Base-by-base conservation (phyloP, 1,139 yeast genomes). In the Hyphopichia pseudoburtonii region DNA sequence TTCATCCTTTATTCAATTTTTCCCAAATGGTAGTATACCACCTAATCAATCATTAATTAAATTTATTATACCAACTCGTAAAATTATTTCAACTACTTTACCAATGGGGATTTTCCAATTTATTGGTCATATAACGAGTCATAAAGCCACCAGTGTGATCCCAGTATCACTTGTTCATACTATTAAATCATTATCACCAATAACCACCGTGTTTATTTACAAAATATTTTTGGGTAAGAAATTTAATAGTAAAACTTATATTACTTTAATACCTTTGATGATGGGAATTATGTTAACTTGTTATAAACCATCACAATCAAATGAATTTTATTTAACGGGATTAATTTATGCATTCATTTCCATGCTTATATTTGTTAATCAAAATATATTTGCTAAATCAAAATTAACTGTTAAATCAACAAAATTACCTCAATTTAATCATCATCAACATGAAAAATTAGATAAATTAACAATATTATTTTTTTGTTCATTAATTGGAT, bases 61-160 rank as follows among this genome's bases (percentile, higher is more conserved):
- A 48, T 66, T 79, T 55, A 42, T 78, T 28, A 73, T 66, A 10
- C 86, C 94, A 8, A 70, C 80, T 3, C 43, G 51, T 30, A 71
- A 76, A 36, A 70, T 86, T 28, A 56, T 88, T 16, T 56, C 68
- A 38, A 80, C 92, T 24, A 86, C 95, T 0, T 75, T 87, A 21
- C 97, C 97, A 17, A 86, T 90, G 96, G 97, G 97, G 3, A 66
- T 82, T 41, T 90, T 90, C 62, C 97, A 90, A 64, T 85, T 90
- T 45, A 68, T 82, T 22, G 97, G 97, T 15, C 97, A 90, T 60
- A 78, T 89, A 42, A 79, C 95, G 10, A 80, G 95, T 5, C 96
- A 89, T 57, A 85, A 86, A 59, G 92, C 97, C 17, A 88, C 96
- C 2, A 77, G 89, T 3, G 62, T 84, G 43, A 86, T 90, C 33